phyloP scores from a whole-genome alignment of 116 monocot species.

The Papilionanthe hybrid region DNA sequence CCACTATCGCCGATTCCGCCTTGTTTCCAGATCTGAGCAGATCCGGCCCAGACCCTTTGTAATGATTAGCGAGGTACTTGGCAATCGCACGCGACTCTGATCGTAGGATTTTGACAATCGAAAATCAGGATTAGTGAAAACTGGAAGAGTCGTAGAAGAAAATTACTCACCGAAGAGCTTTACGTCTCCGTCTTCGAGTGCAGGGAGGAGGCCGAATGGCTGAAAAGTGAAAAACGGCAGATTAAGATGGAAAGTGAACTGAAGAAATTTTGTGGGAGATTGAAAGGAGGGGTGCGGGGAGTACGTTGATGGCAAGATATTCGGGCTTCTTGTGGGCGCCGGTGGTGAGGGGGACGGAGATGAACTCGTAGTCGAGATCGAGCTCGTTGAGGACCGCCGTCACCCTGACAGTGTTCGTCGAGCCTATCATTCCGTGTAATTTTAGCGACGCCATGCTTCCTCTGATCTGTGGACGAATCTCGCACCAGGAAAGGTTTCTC shows the following conservation, averaged over 20 bases:
- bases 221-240: conserved; percentile 11
- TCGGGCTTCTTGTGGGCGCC: conserved; percentile 64
- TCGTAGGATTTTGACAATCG: not conserved
- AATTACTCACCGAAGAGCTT: conserved; percentile 48
- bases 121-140: not conserved
- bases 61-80: conserved; percentile 53
- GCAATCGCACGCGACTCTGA: conserved; percentile 71
- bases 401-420: conserved; percentile 41
- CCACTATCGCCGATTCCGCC: conserved; percentile 25
- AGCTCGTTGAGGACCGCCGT: conserved; percentile 45
- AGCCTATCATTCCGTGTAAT: conserved; percentile 44
- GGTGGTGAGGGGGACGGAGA: conserved; percentile 39
- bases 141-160: not conserved
- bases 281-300: not conserved
- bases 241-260: not conserved
- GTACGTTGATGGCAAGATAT: conserved; percentile 55
- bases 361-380: conserved; percentile 47
- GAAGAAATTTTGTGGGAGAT: not conserved
- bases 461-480: too few relatives aligned
- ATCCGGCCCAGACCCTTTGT: conserved; percentile 36
- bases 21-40: conserved; percentile 29
- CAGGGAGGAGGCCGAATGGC: conserved; percentile 78
- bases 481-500: too few relatives aligned
- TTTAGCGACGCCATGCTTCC: conserved; percentile 21
- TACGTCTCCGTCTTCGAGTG: conserved; percentile 54